Evolutionary conservation across 768 basidiomycete species (phyloP), one percentile per base, ranked within the genome.

Genomic region (Amanita molliuscula): DNA sequence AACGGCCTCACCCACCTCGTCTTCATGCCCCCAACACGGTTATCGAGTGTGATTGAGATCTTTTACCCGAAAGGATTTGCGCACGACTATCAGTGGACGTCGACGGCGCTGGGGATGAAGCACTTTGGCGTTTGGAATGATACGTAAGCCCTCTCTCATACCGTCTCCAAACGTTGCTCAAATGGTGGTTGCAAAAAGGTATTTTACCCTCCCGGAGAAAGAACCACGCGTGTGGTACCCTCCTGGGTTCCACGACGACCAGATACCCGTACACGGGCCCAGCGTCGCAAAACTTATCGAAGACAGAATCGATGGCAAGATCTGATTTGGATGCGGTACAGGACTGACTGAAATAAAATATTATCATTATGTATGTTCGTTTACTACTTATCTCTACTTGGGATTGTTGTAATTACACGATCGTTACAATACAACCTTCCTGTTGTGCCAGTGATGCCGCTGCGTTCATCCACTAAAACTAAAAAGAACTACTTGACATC

Each of bases 1-100:
- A 90, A 89, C 56, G 88, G 88, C 6, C 72, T 93, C 0, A 85
- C 88, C 7, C 88, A 90, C 58, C 72, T 92, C n/a, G 74, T 92
- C 37, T 80, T 84, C 69, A 90, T 92, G 88, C 79, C 84, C 18
- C 75, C 76, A 1, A 85, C 81, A 3, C 78, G 77, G 0, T 64
- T 79, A n/a, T 81, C 86, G 4, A 81, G 87, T 4, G 87, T 93
- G 16, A 84, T 93, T 55, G 89, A 93, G 65, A 77, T 93, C 11
- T 88, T 93, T 67, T 85, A 74, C 59, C 88, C 88, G 0, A 71
- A 64, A 2, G 90, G 88, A 0, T 92, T 88, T 60, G 82, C 89
- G 23, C 82, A 85, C 58, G 90, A 92, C 59, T 92, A 92, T 61
- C 80, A 89, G 58, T 93, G 88, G 81, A 91, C 89, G 0, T 55